These are phyloP conservation scores for Candida golubevii DNA, from an alignment of 805 yeast genomes.

Conservation along the genomic window DNA sequence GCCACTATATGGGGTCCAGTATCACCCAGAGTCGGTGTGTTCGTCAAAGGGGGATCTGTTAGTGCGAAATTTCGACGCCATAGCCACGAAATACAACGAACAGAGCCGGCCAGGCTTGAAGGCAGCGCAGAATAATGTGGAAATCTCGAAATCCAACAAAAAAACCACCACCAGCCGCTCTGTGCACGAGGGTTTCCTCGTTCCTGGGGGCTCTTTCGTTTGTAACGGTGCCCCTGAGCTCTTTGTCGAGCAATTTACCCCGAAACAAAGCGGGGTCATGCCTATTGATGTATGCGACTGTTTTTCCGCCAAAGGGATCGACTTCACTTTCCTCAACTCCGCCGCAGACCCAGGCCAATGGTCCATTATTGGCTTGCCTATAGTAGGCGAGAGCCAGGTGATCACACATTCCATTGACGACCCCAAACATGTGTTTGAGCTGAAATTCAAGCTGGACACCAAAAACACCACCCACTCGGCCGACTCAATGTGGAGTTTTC, in stretches of 20 bases:
- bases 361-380: constrained; percentile 80
- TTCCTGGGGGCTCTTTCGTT: constrained; percentile 8
- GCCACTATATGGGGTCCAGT: constrained; percentile 93
- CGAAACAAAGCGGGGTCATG: constrained; percentile 11
- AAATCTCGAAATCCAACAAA: constrained; percentile 1
- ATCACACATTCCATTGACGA: constrained; percentile 60
- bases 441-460: constrained; percentile 25
- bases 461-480: not conserved
- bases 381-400: constrained; percentile 37
- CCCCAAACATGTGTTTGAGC: constrained; percentile 19
- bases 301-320: constrained; percentile 18
- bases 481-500: constrained; percentile 47
- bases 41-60: constrained; percentile 62
- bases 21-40: constrained; percentile 94
- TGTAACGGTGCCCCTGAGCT: constrained; percentile 3
- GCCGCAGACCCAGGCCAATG: constrained; percentile 83
- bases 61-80: constrained; percentile 56
- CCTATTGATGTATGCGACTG: constrained; percentile 53
- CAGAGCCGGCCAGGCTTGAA: constrained; percentile 14
- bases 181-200: constrained; percentile 20
- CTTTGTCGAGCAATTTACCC: constrained; percentile 2
- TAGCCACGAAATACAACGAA: constrained; percentile 38
- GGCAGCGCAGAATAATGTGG: not conserved
- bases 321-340: constrained; percentile 63
- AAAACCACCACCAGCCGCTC: constrained; percentile 12